Evolutionary conservation across 2,329 filamentous ascomycete genomes (phyloP).

Genomic region (Elsinoe australis): DNA sequence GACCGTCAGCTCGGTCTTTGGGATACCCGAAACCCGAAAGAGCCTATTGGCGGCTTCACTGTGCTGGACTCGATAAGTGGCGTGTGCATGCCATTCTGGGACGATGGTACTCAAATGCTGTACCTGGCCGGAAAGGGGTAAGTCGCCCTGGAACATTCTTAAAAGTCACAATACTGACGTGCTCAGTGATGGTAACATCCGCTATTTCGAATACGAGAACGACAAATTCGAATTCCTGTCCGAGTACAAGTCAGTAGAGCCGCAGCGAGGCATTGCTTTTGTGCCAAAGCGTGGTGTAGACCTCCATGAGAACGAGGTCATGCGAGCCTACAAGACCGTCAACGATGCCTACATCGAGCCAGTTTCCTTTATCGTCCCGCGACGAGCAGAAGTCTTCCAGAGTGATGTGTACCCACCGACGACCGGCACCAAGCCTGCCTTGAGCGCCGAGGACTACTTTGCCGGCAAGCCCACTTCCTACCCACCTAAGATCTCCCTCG

Average conservation of each 20-base stretch:
- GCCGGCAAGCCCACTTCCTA: slow-evolving; percentile 67
- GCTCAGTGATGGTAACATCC: slow-evolving; percentile 87
- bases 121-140: slow-evolving; percentile 97
- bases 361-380: slow-evolving; percentile 92
- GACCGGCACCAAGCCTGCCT: slow-evolving; percentile 67
- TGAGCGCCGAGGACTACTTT: slow-evolving; percentile 77
- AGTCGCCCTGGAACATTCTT: slow-evolving; percentile 32
- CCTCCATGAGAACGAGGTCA: slow-evolving; percentile 91
- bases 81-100: slow-evolving; percentile 99
- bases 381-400: slow-evolving; percentile 89
- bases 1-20: slow-evolving; percentile 92
- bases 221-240: slow-evolving; percentile 97
- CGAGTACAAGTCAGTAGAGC: slow-evolving; percentile 94
- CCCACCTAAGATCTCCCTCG: slow-evolving; percentile 87
- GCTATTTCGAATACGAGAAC: slow-evolving; percentile 97
- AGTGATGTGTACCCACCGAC: slow-evolving; percentile 93
- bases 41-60: slow-evolving; percentile 84
- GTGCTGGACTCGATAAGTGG: slow-evolving; percentile 92
- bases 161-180: slow-evolving; percentile 15
- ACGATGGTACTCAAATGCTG: slow-evolving; percentile 88
- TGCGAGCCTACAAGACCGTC: slow-evolving; percentile 94
- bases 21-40: slow-evolving; percentile 72
- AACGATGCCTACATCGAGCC: slow-evolving; percentile 92
- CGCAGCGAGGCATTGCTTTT: slow-evolving; percentile 90
- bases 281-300: slow-evolving; percentile 92